phyloP scores from a whole-genome alignment of 1,284 basidiomycete species.

The Cryptococcus hybrid region DNA sequence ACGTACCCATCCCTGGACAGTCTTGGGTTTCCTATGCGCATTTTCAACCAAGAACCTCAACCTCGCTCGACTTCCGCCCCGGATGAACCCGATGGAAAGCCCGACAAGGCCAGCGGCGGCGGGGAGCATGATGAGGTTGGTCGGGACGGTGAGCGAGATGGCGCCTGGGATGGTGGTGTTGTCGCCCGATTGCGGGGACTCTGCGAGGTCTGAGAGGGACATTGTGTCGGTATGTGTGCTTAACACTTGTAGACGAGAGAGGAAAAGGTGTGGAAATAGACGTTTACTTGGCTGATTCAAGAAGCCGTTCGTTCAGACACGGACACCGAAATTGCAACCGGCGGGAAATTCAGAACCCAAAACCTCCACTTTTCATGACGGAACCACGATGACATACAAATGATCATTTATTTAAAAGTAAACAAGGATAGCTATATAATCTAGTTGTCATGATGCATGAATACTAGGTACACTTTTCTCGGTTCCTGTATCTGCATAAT shows the following conservation, averaged over 20 bases:
- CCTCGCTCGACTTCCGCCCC: conserved; percentile 41
- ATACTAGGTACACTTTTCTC: too few species aligned
- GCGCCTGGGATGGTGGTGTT: not conserved
- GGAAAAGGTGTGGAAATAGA: not conserved
- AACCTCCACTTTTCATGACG: too few species aligned
- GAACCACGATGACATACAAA: too few species aligned
- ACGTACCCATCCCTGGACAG: conserved; percentile 49
- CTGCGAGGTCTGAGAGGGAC: conserved; percentile 17
- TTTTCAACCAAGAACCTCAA: conserved; percentile 49
- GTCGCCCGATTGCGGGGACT: not conserved
- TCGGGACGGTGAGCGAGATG: conserved; percentile 32
- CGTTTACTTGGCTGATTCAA: too few species aligned
- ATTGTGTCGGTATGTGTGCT: not conserved
- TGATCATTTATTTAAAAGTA: too few species aligned
- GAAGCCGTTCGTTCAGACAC: too few species aligned
- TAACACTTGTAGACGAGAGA: not conserved
- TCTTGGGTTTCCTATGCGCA: conserved; percentile 47
- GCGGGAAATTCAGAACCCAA: too few species aligned
- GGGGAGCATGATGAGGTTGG: conserved; percentile 38
- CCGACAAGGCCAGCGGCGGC: conserved; percentile 38
- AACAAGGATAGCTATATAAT: too few species aligned
- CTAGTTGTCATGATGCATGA: too few species aligned
- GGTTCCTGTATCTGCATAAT: too few species aligned
- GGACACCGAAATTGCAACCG: too few species aligned
- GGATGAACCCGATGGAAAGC: conserved; percentile 40